A percentile compares a stretch with the other conserved stretches of the same genome.
Evolutionary conservation across 2,329 filamentous ascomycete genomes (phyloP).

Genomic region (Madurella fahalii): DNA sequence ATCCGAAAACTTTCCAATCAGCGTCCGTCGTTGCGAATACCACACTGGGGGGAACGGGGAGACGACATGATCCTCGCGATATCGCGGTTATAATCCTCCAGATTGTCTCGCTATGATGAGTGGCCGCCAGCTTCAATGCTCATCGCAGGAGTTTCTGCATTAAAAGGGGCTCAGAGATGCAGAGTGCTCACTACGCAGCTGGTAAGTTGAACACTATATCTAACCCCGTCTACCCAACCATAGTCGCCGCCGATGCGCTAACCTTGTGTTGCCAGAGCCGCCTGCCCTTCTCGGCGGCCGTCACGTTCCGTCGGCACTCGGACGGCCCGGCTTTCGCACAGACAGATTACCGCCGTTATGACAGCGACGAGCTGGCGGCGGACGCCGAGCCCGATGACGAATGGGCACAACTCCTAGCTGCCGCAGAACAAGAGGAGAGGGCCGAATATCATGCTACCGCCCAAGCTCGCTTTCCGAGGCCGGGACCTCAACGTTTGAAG

Average conservation of each 20-base stretch:
- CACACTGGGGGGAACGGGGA: neutral
- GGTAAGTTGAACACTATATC: neutral
- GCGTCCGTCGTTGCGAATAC: neutral
- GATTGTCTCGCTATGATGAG: constrained; percentile 23
- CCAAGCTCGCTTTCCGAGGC: neutral
- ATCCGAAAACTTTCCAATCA: too few species aligned
- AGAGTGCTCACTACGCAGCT: constrained; percentile 2
- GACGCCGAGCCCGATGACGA: neutral
- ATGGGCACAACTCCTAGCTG: neutral
- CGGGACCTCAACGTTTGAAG: neutral
- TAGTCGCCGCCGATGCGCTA: neutral
- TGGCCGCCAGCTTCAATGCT: constrained; percentile 23
- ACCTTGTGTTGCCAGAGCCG: neutral
- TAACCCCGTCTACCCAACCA: neutral
- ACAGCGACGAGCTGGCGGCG: neutral
- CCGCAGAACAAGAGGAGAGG: neutral
- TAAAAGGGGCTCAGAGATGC: constrained; percentile 17
- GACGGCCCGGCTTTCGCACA: neutral
- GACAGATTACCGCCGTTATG: neutral
- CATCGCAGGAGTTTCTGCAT: constrained; percentile 22
- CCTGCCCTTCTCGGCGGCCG: neutral
- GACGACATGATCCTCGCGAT: neutral
- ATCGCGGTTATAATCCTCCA: neutral
- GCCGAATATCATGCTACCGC: neutral
- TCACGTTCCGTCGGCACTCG: neutral